These are phyloP conservation scores for Inosperma sp. DNA, from an alignment of 768 basidiomycete species.

Conservation along the genomic window DNA sequence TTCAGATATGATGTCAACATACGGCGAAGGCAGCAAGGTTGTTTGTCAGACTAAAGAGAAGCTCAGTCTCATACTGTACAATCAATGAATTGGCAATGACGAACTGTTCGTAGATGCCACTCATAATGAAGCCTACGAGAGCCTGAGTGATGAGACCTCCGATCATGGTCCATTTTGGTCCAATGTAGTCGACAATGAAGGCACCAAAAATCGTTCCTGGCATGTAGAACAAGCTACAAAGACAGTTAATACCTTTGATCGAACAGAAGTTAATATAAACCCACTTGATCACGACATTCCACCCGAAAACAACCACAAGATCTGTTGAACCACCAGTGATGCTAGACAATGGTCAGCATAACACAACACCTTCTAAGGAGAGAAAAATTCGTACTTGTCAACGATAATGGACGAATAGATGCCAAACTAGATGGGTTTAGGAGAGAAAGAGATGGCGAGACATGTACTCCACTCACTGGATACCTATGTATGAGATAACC, in stretches of 20 bases:
- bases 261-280: constrained; percentile 14
- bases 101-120: constrained; percentile 63
- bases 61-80: background rate
- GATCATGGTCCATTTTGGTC: constrained; percentile 77
- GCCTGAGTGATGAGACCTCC: constrained; percentile 63
- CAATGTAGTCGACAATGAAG: constrained; percentile 69
- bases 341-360: constrained; percentile 28
- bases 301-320: constrained; percentile 67
- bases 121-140: constrained; percentile 84
- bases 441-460: background rate
- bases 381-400: constrained; percentile 41
- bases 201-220: constrained; percentile 64
- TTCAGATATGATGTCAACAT: constrained; percentile 18
- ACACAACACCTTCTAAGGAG: background rate
- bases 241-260: background rate
- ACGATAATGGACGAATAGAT: constrained; percentile 78
- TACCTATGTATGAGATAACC: constrained; percentile 39
- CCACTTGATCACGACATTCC: constrained; percentile 83
- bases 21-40: constrained; percentile 76
- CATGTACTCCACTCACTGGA: constrained; percentile 42
- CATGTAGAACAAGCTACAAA: constrained; percentile 35
- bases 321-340: constrained; percentile 52
- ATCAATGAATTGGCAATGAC: constrained; percentile 11
- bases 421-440: constrained; percentile 51
- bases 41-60: constrained; percentile 42